Evolutionary conservation across 2,329 filamentous ascomycete species (phyloP).

Genomic region (Penicillium occitanis): DNA sequence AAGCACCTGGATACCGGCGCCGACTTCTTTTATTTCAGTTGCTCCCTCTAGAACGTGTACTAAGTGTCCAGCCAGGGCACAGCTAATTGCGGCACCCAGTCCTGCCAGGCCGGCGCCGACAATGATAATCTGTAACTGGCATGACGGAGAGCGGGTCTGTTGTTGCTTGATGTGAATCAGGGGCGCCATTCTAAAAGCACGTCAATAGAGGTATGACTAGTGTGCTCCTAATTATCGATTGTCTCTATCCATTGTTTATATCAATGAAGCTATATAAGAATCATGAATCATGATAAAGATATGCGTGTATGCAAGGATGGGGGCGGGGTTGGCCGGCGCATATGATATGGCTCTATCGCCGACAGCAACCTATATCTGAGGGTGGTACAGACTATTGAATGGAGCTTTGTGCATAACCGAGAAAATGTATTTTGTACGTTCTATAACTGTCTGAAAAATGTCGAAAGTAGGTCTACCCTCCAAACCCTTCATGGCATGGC

Average conservation of each 20-base stretch:
- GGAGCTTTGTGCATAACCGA: neutral
- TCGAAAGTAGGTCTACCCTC: neutral
- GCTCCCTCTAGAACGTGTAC: slow-evolving; percentile 45
- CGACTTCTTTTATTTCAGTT: slow-evolving; percentile 34
- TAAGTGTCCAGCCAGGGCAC: slow-evolving; percentile 39
- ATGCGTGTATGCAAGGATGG: neutral
- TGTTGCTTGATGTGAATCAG: slow-evolving; percentile 50
- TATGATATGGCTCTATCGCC: neutral
- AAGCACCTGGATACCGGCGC: slow-evolving; percentile 35
- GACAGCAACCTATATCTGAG: neutral
- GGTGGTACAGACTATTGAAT: neutral
- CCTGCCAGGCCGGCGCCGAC: slow-evolving; percentile 50
- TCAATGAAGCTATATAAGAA: neutral
- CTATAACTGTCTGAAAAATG: neutral
- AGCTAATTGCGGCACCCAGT: slow-evolving; percentile 42
- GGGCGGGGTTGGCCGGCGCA: neutral
- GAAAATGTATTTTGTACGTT: neutral
- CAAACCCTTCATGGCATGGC: neutral
- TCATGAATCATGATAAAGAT: neutral
- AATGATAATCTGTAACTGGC: slow-evolving; percentile 27
- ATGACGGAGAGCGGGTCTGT: slow-evolving; percentile 33
- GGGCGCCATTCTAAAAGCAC: neutral
- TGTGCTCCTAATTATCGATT: neutral
- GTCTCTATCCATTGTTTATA: neutral
- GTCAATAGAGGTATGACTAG: neutral